These are phyloP conservation scores for Pisolithus orientalis DNA, from an alignment of 768 basidiomycete genomes.

Conservation along the genomic window DNA sequence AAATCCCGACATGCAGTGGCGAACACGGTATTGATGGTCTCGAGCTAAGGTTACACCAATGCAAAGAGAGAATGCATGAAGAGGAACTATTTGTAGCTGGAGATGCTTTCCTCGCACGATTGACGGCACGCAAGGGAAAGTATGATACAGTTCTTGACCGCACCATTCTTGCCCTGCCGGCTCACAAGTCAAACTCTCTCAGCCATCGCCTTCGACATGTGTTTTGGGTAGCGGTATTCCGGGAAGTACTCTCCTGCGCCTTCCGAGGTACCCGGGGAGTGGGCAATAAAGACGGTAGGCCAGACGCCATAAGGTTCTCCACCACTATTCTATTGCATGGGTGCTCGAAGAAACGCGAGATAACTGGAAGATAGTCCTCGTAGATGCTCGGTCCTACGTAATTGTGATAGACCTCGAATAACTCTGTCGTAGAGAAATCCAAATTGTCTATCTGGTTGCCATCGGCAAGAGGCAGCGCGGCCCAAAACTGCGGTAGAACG, in stretches of 20 bases:
- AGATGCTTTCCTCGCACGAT: background rate
- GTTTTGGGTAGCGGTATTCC: constrained; percentile 14
- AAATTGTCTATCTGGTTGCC: too few relatives aligned
- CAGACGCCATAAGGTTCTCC: constrained; percentile 17
- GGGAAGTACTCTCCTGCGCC: constrained; percentile 11
- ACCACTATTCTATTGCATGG: constrained; percentile 14
- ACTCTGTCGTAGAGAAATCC: too few relatives aligned
- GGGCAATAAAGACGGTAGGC: constrained; percentile 17
- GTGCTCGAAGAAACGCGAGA: constrained; percentile 12
- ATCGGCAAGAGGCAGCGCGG: too few relatives aligned
- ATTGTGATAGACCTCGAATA: constrained; percentile 8
- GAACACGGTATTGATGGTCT: constrained; percentile 16
- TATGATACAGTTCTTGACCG: constrained; percentile 13
- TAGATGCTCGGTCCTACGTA: constrained; percentile 12
- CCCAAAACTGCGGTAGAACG: too few relatives aligned
- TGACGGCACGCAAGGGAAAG: constrained; percentile 14
- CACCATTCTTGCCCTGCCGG: background rate
- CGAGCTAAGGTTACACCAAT: constrained; percentile 12
- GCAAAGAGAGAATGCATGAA: constrained; percentile 12
- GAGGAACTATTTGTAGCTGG: background rate
- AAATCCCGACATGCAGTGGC: constrained; percentile 15
- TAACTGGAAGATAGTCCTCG: constrained; percentile 13
- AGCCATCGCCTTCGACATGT: constrained; percentile 11
- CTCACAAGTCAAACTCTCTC: constrained; percentile 6
- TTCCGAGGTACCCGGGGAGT: constrained; percentile 15